These are phyloP conservation scores for Saraca asoca DNA, from an alignment of 331 rosid genomes.

Conservation along the genomic window DNA sequence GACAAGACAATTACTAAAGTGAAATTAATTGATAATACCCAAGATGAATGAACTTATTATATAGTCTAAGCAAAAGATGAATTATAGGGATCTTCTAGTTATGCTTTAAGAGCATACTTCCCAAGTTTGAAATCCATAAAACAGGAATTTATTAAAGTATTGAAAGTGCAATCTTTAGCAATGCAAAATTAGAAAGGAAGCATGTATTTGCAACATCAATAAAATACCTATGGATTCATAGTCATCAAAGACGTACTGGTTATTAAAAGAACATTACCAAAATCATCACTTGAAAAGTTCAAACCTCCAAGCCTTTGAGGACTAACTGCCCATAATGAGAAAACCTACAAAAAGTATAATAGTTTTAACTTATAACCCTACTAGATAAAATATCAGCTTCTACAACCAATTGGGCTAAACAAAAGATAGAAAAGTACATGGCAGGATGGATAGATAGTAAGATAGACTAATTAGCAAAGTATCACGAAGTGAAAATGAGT, in stretches of 20 bases:
- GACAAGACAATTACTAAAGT: too few species aligned
- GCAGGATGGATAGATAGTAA: neutral
- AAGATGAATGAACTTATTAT: too few species aligned
- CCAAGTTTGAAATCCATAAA: too few species aligned
- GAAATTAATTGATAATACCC: too few species aligned
- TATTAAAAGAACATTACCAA: slow-evolving; percentile 74
- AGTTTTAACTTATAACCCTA: neutral
- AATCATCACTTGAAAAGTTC: slow-evolving; percentile 60
- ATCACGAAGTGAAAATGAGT: neutral
- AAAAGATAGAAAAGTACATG: neutral
- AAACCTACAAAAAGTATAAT: slow-evolving; percentile 50
- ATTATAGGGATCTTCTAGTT: too few species aligned
- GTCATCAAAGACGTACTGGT: slow-evolving; percentile 52
- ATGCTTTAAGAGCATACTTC: too few species aligned
- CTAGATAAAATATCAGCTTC: neutral
- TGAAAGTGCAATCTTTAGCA: neutral
- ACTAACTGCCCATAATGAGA: slow-evolving; percentile 90
- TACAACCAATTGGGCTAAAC: neutral
- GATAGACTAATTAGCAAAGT: neutral
- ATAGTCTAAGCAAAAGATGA: neutral
- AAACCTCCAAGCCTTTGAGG: slow-evolving; percentile 71
- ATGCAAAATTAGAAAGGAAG: too few species aligned
- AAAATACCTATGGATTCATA: slow-evolving; percentile 1
- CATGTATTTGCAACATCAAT: neutral
- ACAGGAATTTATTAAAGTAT: too few species aligned